A percentile compares a stretch with the other conserved stretches of the same genome.
Evolutionary conservation across 2,329 filamentous ascomycete genomes (phyloP).

Genomic region (Talaromyces sp.): DNA sequence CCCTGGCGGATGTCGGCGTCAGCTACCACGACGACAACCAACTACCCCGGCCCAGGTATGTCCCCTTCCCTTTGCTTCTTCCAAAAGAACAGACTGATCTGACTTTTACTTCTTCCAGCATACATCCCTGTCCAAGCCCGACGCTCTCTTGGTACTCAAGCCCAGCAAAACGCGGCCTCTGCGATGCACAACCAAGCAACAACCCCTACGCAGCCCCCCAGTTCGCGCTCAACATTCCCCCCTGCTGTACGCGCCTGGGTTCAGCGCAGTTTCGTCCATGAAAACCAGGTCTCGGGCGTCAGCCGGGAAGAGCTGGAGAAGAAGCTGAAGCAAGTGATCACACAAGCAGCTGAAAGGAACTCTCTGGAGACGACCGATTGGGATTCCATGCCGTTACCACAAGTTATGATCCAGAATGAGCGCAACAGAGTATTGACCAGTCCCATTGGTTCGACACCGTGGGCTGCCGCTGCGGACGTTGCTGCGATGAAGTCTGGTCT

Average conservation of each 20-base stretch:
- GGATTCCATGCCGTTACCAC: slow-evolving; percentile 75
- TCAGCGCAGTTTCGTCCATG: slow-evolving; percentile 74
- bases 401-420: slow-evolving; percentile 72
- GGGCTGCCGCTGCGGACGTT: slow-evolving; percentile 20
- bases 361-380: slow-evolving; percentile 72
- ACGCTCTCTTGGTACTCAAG: slow-evolving; percentile 49
- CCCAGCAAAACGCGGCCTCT: slow-evolving; percentile 16
- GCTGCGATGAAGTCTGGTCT: slow-evolving; percentile 17
- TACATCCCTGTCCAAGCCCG: slow-evolving; percentile 59
- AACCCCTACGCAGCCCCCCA: slow-evolving; percentile 31
- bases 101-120: slow-evolving; percentile 39
- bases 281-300: slow-evolving; percentile 61
- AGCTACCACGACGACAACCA: slow-evolving; percentile 20
- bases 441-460: slow-evolving; percentile 31
- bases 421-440: slow-evolving; percentile 48
- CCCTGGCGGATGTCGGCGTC: slow-evolving; percentile 33
- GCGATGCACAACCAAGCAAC: slow-evolving; percentile 16
- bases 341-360: slow-evolving; percentile 67
- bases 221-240: slow-evolving; percentile 67
- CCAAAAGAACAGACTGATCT: neutral
- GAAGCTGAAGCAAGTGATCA: slow-evolving; percentile 82
- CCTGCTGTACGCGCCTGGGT: slow-evolving; percentile 81
- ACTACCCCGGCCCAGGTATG: slow-evolving; percentile 30
- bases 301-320: slow-evolving; percentile 67
- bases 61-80: neutral